Conservation (phyloP, 176 grass and related monocot species). For the Bothriochloa decipiens region DNA sequence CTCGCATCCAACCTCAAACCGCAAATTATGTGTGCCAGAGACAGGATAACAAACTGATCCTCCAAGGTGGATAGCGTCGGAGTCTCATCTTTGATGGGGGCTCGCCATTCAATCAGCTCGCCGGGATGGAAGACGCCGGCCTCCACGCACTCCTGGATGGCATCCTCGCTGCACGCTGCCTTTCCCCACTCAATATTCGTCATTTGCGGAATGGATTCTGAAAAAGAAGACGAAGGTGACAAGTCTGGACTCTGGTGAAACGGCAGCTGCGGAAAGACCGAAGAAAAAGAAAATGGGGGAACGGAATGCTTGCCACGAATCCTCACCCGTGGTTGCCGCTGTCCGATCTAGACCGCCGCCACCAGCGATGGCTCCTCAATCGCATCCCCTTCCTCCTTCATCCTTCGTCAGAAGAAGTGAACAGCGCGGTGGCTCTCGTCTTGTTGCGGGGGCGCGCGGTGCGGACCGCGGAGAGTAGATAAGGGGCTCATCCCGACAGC, state of each 20-base stretch:
- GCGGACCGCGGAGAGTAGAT: neutral
- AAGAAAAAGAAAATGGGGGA: too few relatives aligned
- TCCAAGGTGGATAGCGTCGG: neutral
- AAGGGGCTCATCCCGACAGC: neutral
- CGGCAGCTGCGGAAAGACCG: neutral
- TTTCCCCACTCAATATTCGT: slow-evolving; percentile 5
- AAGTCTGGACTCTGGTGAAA: too few relatives aligned
- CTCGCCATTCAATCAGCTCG: neutral
- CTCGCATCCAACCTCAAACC: too few relatives aligned
- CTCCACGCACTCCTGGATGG: neutral
- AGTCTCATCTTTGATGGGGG: neutral
- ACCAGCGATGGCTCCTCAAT: neutral
- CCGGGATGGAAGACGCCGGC: slow-evolving; percentile 2
- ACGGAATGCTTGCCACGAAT: neutral
- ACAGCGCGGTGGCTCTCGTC: neutral
- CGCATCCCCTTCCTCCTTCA: neutral
- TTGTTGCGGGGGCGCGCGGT: neutral
- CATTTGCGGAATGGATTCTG: neutral
- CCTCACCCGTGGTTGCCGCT: neutral
- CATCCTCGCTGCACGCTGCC: neutral
- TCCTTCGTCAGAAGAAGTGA: neutral
- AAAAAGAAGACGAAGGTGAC: neutral
- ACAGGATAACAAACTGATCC: too few relatives aligned
- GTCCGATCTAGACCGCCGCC: neutral
- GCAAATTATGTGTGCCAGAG: too few relatives aligned